Conservation (phyloP, 73 alveolate genomes). For the Durusdinium trenchii region DNA sequence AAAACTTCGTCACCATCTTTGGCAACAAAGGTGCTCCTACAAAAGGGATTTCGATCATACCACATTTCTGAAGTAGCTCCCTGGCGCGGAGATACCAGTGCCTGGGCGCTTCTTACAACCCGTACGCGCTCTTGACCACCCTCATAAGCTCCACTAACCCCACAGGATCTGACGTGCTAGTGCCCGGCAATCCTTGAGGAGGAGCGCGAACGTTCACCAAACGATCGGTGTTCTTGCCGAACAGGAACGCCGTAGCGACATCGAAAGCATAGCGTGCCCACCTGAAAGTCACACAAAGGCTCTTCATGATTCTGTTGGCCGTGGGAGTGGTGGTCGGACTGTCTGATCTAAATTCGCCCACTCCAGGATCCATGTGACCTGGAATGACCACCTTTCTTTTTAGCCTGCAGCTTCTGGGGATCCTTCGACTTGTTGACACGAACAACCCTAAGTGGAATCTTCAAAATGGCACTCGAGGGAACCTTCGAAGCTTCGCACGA, state of each 20-base stretch:
- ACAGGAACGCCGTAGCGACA: slow-evolving; percentile 13
- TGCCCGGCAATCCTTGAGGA: background rate
- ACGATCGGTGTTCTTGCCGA: background rate
- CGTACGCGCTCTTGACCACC: slow-evolving; percentile 4
- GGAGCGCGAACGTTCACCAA: background rate
- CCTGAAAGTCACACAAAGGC: background rate
- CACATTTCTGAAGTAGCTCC: background rate
- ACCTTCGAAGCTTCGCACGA: too few relatives aligned
- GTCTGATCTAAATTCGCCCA: background rate
- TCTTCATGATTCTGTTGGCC: background rate
- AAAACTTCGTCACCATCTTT: background rate
- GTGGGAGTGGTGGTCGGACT: background rate
- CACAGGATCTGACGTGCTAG: background rate
- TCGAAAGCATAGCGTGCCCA: background rate
- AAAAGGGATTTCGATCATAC: background rate
- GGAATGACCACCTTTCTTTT: background rate
- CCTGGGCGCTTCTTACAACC: background rate
- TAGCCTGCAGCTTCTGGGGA: background rate
- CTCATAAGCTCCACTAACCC: background rate
- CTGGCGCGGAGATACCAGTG: background rate
- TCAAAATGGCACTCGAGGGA: too few relatives aligned
- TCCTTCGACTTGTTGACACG: too few relatives aligned
- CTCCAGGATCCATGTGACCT: background rate
- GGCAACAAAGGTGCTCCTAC: background rate
- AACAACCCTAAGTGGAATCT: too few relatives aligned